Evolutionary conservation across 75 land plant genomes (phyloP), one percentile per base, ranked within the genome.

Genomic region (Cryptomeria japonica): DNA sequence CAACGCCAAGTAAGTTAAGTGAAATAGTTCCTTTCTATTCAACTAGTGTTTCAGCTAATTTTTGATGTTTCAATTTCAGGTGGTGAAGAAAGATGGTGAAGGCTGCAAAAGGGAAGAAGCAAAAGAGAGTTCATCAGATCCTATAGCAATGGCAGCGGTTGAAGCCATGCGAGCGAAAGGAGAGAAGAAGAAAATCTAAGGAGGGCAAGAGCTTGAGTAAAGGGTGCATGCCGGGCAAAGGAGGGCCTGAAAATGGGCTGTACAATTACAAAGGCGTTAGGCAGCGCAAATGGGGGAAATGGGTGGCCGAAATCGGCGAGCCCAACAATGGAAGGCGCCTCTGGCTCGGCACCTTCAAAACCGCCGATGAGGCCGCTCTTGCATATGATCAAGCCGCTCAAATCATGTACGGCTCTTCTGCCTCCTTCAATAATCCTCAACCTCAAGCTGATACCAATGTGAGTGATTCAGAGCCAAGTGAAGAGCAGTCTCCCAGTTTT

Each of bases 321-420:
- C 92, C 92, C 7, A 86, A 89, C n/a, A 47, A 39, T 83, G 90
- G 90, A 12, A 86, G 87, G 64, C 88, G 92, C 19, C 44, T 91
- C 79, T 91, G 92, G 92, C 88, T 91, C 25, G 92, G 92, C 12
- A 89, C 92, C n/a, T 91, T 89, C 82, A 42, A 86, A 2, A 91
- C 88, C 22, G 88, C 90, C 55, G 80, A 89, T 38, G 92, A 90
- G 1, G 92, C 92, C 28, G 92, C 92, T 55, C 88, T 86, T 9
- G 90, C 86, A 51, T 91, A 91, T 42, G 92, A 91, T 53, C 76
- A 84, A 53, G 92, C 92, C 53, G 92, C 92, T n/a, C 32, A 86
- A 56, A 87, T 73, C 14, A 75, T 89, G 39, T 90, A 90, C 58
- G 91, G 90, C 31, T 73, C 91, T 3, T 89, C 87, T 85, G 91